Evolutionary conservation across 495 filamentous ascomycete genomes (phyloP), one percentile per base, ranked within the genome.

Genomic region (Hyaloscypha hepaticicola): DNA sequence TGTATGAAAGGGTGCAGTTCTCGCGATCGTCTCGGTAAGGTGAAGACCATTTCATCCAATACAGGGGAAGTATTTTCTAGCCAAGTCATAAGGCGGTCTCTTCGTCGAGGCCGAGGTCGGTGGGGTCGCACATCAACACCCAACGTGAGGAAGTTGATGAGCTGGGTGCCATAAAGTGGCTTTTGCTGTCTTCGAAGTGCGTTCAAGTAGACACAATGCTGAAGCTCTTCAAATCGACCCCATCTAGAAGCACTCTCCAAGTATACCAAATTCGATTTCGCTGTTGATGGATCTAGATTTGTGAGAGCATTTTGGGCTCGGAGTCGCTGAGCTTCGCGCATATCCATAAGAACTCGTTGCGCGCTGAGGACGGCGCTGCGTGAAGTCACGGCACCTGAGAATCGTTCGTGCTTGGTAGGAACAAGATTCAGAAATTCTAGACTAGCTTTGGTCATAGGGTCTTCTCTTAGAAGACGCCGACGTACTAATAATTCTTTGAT

Each of bases 351-450:
- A 14, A 82, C 77, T 1, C 80, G 81, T 61, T 87, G 84, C 2
- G 88, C 83, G 73, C 87, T 90, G 31, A 90, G 79, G 67, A 81
- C 81, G 33, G 80, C 81, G 68, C 87, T 85, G 64, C 83, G 82
- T 34, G 88, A 83, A 12, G 86, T 83, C 50, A 87, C 72, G 5
- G 79, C 77, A n/a, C 75, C 81, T 5, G 88, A 90, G 60, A 88
- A 72, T 66, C 80, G 70, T 68, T 96, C 92, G 64, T 90, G 81
- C 19, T 82, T 85, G 1, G 91, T 84, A 1, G 91, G 91, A 6
- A 90, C 82, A 48, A 97, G 81, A 70, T 96, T 96, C 63, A 96
- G 82, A 69, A 96, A 90, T 62, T 87, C 84, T 21, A 96, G 72
- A 73, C 88, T 90, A 21, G 90, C 86, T 24, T 78, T 81, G 45